Base-by-base conservation (phyloP, 1,139 yeast species). In the Debaryomyces robertsiae region DNA sequence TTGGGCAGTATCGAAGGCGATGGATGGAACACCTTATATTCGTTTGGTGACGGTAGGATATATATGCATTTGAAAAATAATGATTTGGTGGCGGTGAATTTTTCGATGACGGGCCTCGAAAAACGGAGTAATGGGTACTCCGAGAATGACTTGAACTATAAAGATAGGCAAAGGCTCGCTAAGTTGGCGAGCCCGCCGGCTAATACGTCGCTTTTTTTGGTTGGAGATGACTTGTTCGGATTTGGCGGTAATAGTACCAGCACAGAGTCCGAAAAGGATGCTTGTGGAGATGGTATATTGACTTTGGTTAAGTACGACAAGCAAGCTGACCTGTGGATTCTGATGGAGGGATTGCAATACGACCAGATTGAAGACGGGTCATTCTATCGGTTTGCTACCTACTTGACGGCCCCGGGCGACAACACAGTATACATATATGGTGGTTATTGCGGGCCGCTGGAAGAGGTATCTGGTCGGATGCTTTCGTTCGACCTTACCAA, bases 381-480 rank as follows among this genome's bases (percentile, higher is more conserved):
- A 1, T 69, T 49, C 44, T 70, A 69, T 44, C 50, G 52, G 18
- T 46, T 52, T 25, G 52, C 75, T 4, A 60, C 68, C 2, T 59
- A 67, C 35, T 50, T 73, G 29, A 55, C 69, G 1, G 52, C 60
- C 1, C 61, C 67, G 4, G 46, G 52, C 15, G 51, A 57, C 18
- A 48, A 57, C 14, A 58, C 63, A 4, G 38, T 65, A 2, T 73
- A 67, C 45, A 51, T 73, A 1, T 73, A 72, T 45, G 78, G 78
- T 3, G 78, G 78, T 0, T 32, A 42, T 6, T 61, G 72, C 35
- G 46, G 42, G 3, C 27, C 42, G 1, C 42, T 44, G 1, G 55
- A 54, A 1, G 30, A 36, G 1, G 57, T 61, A 1, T 46, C 69
- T 2, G 54, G 52, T 45, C 49, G 78, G 34, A 53, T 73, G 41